A percentile compares a stretch with the other conserved stretches of the same genome.
phyloP scores from a whole-genome alignment of 2,329 filamentous ascomycete species.

The Paraphaeosphaeria minitans region DNA sequence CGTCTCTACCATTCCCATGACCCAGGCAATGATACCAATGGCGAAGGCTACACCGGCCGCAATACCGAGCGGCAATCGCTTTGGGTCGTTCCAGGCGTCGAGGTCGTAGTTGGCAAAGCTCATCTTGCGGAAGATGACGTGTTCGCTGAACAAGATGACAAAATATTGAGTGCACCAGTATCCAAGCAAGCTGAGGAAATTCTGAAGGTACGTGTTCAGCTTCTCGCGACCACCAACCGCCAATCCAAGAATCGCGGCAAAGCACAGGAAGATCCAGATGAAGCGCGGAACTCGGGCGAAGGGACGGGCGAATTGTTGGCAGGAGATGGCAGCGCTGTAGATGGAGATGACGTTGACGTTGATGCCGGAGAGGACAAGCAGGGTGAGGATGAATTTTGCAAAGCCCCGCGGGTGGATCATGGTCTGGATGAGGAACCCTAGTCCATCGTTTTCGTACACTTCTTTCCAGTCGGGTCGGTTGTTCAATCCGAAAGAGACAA shows the following conservation, averaged over 20 bases:
- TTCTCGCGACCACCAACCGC: conserved; percentile 52
- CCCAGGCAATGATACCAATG: conserved; percentile 51
- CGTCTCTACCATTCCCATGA: conserved; percentile 64
- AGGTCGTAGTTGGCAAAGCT: conserved; percentile 52
- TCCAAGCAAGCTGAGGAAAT: conserved; percentile 54
- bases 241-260: conserved; percentile 51
- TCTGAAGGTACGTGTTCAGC: conserved; percentile 50
- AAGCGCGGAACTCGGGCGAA: conserved; percentile 59
- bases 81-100: conserved; percentile 53
- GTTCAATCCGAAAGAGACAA: conserved; percentile 46
- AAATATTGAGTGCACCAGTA: conserved; percentile 56
- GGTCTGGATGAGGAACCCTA: conserved; percentile 55
- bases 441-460: conserved; percentile 50
- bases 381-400: conserved; percentile 55
- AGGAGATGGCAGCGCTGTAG: conserved; percentile 56
- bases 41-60: conserved; percentile 48
- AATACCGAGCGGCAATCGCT: conserved; percentile 50
- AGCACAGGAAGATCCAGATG: conserved; percentile 53
- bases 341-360: conserved; percentile 55
- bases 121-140: conserved; percentile 58
- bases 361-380: conserved; percentile 52
- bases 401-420: conserved; percentile 55
- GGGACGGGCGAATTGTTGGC: conserved; percentile 55
- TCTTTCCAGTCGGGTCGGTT: conserved; percentile 45
- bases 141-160: conserved; percentile 53